Evolutionary conservation across 805 yeast genomes (phyloP), one percentile per base, ranked within the genome.

Genomic region (Sugiyamaella floridensis): DNA sequence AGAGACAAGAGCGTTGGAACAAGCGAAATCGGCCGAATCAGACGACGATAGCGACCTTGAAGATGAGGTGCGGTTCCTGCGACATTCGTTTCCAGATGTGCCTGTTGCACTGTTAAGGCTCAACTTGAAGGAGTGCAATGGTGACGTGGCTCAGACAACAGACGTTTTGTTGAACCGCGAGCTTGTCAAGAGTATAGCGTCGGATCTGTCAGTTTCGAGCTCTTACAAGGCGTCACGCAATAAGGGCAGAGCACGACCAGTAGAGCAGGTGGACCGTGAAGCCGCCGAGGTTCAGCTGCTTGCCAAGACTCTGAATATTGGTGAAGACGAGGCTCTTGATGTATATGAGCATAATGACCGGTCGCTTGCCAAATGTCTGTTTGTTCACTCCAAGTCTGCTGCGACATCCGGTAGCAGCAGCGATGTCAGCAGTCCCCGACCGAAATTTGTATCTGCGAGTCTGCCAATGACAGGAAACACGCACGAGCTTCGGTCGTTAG

Each of bases 21-120:
- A 19, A 8, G 11, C 15, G 43, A 18, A n/a, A 29, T n/a, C 42
- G 2, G 34, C 42, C 28, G 47, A 22, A 52, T n/a, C 43, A 4
- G 34, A 18, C 45, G 41, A n/a, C 15, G 53, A 44, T 16, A 48
- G 51, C 16, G 47, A 26, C 2, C 37, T 49, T 9, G 20, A 32
- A 18, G 54, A 47, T 34, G 40, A 48, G 12, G 14, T 55, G 14
- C 32, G 19, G 19, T 55, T 55, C 47, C 53, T 59, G 22, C 32
- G 32, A 26, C 54, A 58, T 51, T 57, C 57, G 19, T 59, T 59
- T 49, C 62, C 62, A 10, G 47, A 49, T 11, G 41, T 56, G 18
- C 49, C 60, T 8, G 14, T 20, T 14, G 48, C 53, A 2, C n/a
- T 34, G 1, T 22, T 59, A 10, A 40, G 48, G 16, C 53, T 37